Percentiles rank a stretch among this genome's conserved stretches.
Conservation (phyloP, 768 basidiomycete species). For the Mycena albidolilacea region DNA sequence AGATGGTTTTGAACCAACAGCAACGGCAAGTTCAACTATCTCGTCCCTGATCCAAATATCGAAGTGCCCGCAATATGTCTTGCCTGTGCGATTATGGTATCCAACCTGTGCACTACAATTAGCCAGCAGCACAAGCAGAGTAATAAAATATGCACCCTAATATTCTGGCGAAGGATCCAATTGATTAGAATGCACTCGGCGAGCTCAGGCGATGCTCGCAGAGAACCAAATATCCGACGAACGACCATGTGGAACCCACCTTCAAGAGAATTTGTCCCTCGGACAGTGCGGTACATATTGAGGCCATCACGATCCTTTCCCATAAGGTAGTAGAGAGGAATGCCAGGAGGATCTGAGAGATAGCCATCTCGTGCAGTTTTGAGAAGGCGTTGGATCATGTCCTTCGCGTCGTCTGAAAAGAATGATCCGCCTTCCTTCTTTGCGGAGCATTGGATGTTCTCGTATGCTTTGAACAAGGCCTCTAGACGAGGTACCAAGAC, state of each 20-base stretch:
- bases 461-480: background rate
- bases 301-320: constrained; percentile 33
- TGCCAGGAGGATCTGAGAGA: constrained; percentile 41
- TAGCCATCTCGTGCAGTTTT: constrained; percentile 29
- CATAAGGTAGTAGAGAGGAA: constrained; percentile 32
- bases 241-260: constrained; percentile 40
- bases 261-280: constrained; percentile 37
- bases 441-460: constrained; percentile 7
- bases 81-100: background rate
- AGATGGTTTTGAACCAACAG: too few species aligned
- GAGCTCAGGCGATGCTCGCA: background rate
- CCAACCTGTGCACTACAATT: background rate
- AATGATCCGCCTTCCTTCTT: constrained; percentile 4
- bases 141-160: background rate
- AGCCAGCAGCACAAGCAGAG: background rate
- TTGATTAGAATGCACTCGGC: background rate
- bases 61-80: background rate
- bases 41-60: too few species aligned
- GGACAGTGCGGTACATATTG: constrained; percentile 19
- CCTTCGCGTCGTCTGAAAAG: constrained; percentile 21
- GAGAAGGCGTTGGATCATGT: constrained; percentile 12
- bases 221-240: background rate
- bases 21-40: too few species aligned
- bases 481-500: background rate
- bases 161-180: background rate